These are phyloP conservation scores for Arabidopsis suecica DNA, from an alignment of 345 rosid genomes.

Conservation along the genomic window DNA sequence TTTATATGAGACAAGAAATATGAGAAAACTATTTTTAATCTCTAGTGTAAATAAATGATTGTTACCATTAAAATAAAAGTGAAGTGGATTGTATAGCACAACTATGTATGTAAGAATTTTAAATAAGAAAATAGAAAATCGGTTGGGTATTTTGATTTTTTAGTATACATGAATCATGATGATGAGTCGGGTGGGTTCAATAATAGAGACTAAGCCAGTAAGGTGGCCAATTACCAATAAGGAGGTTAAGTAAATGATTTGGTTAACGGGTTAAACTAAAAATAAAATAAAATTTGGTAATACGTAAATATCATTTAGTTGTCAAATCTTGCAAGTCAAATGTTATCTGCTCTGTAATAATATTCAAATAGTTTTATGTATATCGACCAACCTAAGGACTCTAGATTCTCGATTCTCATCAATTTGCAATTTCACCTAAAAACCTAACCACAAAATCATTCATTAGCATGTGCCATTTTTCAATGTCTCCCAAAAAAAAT, in stretches of 20 bases:
- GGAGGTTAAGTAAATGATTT: conserved; percentile 33
- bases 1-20: conserved; percentile 19
- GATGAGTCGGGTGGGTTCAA: conserved; percentile 28
- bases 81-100: background rate
- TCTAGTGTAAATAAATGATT: conserved; percentile 15
- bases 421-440: conserved; percentile 42
- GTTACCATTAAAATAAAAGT: background rate
- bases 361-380: conserved; percentile 30
- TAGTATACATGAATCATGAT: background rate
- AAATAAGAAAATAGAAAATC: background rate
- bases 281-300: conserved; percentile 22
- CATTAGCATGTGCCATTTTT: conserved; percentile 9
- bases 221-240: conserved; percentile 32
- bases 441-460: background rate
- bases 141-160: background rate
- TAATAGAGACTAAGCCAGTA: conserved; percentile 31
- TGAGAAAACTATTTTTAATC: background rate
- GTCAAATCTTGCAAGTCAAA: conserved; percentile 40
- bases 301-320: conserved; percentile 42
- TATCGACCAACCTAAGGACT: conserved; percentile 39
- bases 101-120: background rate
- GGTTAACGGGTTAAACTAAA: conserved; percentile 2
- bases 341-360: conserved; percentile 33
- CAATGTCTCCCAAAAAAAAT: background rate
- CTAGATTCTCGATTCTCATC: conserved; percentile 21